Percentiles rank a stretch among this genome's conserved stretches.
These are phyloP conservation scores for Botrytis squamosa DNA, from an alignment of 2,329 filamentous ascomycete genomes.

Conservation along the genomic window DNA sequence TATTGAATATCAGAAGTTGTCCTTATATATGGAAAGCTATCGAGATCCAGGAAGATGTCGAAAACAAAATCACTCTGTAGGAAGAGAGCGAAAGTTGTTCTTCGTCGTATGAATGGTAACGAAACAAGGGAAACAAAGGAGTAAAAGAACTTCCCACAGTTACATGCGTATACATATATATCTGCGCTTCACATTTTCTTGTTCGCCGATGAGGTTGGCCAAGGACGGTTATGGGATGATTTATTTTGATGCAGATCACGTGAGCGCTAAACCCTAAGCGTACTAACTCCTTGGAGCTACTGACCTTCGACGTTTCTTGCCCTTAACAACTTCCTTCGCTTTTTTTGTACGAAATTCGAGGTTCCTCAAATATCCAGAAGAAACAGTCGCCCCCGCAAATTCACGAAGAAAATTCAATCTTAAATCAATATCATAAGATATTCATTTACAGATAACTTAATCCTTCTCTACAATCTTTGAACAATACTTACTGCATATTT, in stretches of 20 bases:
- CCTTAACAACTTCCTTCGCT: conserved; percentile 15
- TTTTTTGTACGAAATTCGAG: conserved; percentile 19
- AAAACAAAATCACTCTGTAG: background rate
- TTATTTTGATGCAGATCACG: background rate
- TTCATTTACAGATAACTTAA: background rate
- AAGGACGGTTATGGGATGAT: background rate
- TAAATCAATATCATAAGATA: conserved; percentile 7
- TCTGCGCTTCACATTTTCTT: background rate
- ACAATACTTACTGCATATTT: background rate
- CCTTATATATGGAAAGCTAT: background rate
- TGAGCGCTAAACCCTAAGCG: background rate
- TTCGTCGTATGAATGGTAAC: background rate
- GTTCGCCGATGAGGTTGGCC: background rate
- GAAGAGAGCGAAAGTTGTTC: background rate
- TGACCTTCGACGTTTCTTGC: conserved; percentile 13
- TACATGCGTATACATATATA: background rate
- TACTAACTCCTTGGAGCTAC: conserved; percentile 6
- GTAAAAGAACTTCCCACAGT: background rate
- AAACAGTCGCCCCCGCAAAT: background rate
- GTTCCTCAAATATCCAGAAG: conserved; percentile 6
- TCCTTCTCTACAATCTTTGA: conserved; percentile 7
- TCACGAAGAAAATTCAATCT: conserved; percentile 3
- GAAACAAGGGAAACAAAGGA: background rate
- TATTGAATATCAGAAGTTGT: background rate
- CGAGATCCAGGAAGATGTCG: background rate